These are phyloP conservation scores for Malus sylvestris DNA, from an alignment of 306 rosid species.

Conservation along the genomic window DNA sequence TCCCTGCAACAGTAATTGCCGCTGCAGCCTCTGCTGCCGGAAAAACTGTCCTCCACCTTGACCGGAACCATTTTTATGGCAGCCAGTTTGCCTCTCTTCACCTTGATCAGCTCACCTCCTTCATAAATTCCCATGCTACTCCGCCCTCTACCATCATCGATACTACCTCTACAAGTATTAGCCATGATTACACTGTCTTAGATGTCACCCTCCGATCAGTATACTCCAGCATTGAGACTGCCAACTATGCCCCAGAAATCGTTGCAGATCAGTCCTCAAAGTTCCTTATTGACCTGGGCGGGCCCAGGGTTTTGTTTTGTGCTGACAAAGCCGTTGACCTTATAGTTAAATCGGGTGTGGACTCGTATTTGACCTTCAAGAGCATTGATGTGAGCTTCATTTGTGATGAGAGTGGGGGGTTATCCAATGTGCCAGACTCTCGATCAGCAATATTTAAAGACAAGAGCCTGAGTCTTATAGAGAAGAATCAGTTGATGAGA, in stretches of 20 bases:
- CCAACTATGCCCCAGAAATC: conserved; percentile 23
- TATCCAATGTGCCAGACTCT: conserved; percentile 72
- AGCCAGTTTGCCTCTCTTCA: conserved; percentile 60
- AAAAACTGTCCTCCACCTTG: conserved; percentile 78
- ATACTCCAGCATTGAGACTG: conserved; percentile 40
- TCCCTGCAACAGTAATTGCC: conserved; percentile 54
- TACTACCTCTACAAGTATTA: conserved; percentile 7
- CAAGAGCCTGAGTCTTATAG: conserved; percentile 54
- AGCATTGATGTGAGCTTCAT: conserved; percentile 57
- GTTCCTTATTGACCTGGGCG: conserved; percentile 63
- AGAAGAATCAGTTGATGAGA: conserved; percentile 78
- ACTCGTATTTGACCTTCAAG: conserved; percentile 65
- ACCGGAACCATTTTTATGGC: conserved; percentile 66
- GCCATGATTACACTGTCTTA: conserved; percentile 21
- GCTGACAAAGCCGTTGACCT: conserved; percentile 52
- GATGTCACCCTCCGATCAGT: conserved; percentile 30
- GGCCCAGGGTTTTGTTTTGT: conserved; percentile 64
- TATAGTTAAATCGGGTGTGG: conserved; percentile 49
- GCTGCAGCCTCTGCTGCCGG: conserved; percentile 68
- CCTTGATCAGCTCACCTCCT: conserved; percentile 47
- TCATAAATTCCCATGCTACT: conserved; percentile 39
- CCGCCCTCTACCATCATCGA: neutral
- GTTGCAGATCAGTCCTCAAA: conserved; percentile 49
- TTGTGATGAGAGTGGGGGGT: conserved; percentile 41
- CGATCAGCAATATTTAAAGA: conserved; percentile 83